Evolutionary conservation across 805 yeast species (phyloP), one percentile per base, ranked within the genome.

Genomic region (Ogataea haglerorum): DNA sequence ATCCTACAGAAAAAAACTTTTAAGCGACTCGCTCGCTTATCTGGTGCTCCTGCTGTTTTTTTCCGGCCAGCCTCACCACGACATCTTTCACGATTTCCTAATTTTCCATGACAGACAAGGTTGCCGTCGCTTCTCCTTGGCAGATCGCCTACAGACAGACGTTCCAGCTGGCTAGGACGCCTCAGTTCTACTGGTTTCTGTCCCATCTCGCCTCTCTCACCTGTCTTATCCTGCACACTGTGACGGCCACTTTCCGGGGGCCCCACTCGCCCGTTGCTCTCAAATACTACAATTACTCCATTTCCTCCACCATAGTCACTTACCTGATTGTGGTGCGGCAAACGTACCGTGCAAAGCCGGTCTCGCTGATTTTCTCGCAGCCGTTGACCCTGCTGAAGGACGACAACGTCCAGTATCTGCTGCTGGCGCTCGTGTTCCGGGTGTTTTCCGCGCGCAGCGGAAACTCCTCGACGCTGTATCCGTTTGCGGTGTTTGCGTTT

Each of bases 131-230:
- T 14, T 27, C 31, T 13, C 35, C 43, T 3, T 28, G 30, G 38
- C 29, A 9, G 27, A 16, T 34, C 13, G 32, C 38, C 12, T 28
- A 35, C 6, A 23, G 30, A 10, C 50, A 48, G 30, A 13, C 53
- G 12, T 40, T 38, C 22, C 36, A 29, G 18, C 45, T 59, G 10
- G 37, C 52, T 10, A 42, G 62, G 48, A 73, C 80, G 9, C 78
- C 79, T 7, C 87, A 82, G 56, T 80, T 82, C 55, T 78, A 78
- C 51, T 82, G 90, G 90, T 82, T 74, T 49, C 38, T 79, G 19
- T 82, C 85, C 13, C 86, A 82, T 59, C 67, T 75, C 10, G 55
- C 69, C 23, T 75, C 80, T 2, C 48, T 77, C 2, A 49, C 59
- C 39, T 73, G 64, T 58, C 72, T 73, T 52, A 42, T 61, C 3